These are phyloP conservation scores for Hypoxylon sp. DNA, from an alignment of 2,329 filamentous ascomycete species.

Conservation along the genomic window DNA sequence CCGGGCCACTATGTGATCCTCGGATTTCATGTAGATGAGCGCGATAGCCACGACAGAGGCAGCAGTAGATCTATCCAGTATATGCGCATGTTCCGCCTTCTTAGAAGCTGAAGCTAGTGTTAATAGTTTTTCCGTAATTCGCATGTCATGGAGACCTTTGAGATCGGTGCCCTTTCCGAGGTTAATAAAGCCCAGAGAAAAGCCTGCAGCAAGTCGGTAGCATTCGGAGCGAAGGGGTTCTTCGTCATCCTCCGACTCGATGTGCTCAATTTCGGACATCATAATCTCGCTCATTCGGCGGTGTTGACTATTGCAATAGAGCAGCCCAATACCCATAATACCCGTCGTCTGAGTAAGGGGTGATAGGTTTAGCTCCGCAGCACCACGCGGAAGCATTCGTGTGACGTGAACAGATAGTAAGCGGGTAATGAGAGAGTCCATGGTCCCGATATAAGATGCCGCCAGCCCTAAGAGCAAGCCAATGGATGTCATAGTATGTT, in stretches of 20 bases:
- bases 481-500: constrained; percentile 99
- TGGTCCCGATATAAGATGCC: constrained; percentile 93
- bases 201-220: constrained; percentile 94
- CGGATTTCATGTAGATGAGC: constrained; percentile 96
- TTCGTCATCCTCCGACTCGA: constrained; percentile 81
- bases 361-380: constrained; percentile 92
- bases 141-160: constrained; percentile 91
- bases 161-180: constrained; percentile 89
- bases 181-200: constrained; percentile 93
- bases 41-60: constrained; percentile 91
- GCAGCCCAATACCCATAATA: constrained; percentile 93
- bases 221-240: constrained; percentile 90
- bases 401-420: constrained; percentile 96
- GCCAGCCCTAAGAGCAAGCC: constrained; percentile 91
- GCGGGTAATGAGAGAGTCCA: constrained; percentile 94
- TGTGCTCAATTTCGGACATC: constrained; percentile 94
- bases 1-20: constrained; percentile 83
- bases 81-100: constrained; percentile 89
- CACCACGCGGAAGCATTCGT: constrained; percentile 88
- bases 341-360: constrained; percentile 94
- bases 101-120: constrained; percentile 87
- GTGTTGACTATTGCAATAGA: constrained; percentile 96
- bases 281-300: constrained; percentile 99
- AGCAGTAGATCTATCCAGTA: constrained; percentile 90
- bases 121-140: constrained; percentile 86